Base-by-base conservation (phyloP, 805 yeast genomes). In the Candida lessepsii region DNA sequence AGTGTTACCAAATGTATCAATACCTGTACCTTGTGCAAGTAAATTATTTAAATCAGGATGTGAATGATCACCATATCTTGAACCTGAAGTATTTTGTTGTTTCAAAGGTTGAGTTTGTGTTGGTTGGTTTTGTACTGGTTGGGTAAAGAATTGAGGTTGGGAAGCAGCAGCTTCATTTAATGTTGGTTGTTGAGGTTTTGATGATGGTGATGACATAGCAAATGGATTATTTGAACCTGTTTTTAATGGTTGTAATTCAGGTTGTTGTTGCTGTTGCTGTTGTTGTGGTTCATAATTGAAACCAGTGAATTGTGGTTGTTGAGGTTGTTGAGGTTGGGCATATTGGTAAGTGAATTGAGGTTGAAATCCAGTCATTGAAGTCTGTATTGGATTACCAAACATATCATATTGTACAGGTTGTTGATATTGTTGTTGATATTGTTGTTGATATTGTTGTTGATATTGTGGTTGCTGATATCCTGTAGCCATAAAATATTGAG, bases 1-100 rank as follows among this genome's bases (percentile, higher is more conserved):
- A 13, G 84, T 80, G 61, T 87, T 88, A 58, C 96, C 96, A 61
- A 86, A 93, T 0, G 97, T 90, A 65, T 90, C 99, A 42, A 88
- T 71, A 23, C 96, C 97, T 0, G 96, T 86, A 20, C 96, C 97
- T 31, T 80, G 77, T 9, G 93, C 87, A 48, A 91, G 69, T 40
- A 90, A 70, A 39, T 76, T 75, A 65, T 89, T 89, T 56, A 91
- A 75, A 45, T 86, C 90, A 10, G 63, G 47, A 41, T 46, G 88
- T 70, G 72, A 77, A 64, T 63, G 53, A 36, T 68, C 72, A 46
- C 65, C 62, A 48, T 51, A 65, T 45, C 58, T 60, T 10, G 73
- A 67, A 4, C 59, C 48, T 4, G 65, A 53, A 3, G 69, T 55
- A 46, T 46, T 50, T 48, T 61, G 61, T 18, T 56, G 60, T 32